Base-by-base conservation (phyloP, 345 rosid species). In the Ceriops zippeliana region DNA sequence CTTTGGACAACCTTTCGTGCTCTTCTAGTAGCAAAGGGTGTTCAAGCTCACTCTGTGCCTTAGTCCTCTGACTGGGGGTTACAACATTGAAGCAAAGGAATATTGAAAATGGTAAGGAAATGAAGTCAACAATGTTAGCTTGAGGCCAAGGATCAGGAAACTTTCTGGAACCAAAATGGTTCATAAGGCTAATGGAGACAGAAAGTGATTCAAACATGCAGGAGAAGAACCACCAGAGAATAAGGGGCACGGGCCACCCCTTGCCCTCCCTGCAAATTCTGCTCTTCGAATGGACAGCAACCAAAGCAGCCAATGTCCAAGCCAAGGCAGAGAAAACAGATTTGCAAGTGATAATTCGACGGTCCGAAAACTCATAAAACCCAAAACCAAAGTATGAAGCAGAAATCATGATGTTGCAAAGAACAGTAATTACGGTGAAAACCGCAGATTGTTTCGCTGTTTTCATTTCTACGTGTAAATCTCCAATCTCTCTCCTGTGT, bases 201-300 rank as follows among this genome's bases (percentile, higher is more conserved):
- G 71, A 75, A 70, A 82, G 61, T 52, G 69, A 57, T 56, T 32
- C 66, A 24, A 73, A 52, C 31, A 79, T 53, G 62, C 75, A 76
- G 69, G 75, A 78, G 70, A 75, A 65, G 35, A 78, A 51, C 92
- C 92, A 85, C 88, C 89, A 87, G 9, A 83, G 63, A 66, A 81
- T 30, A 15, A 87, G 81, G 19, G 84, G 76, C 11, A 75, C 2
- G 51, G 92, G 90, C 90, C 88, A 82, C 15, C 42, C 68, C 17
- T 71, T 76, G 16, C 62, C 62, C 20, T 56, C 73, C 51, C 72
- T 52, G 37, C 35, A 42, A 58, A 52, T 52, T 53, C 22, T 80
- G 67, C 67, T 53, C 19, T 69, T 60, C 13, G 81, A 70, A 72
- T 54, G 75, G 46, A 78, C 31, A 20, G 73, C 72, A 65, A 79